A percentile compares a stretch with the other conserved stretches of the same genome.
Conservation (phyloP, 2,329 filamentous ascomycete species). For the Cordyceps farinosa region DNA sequence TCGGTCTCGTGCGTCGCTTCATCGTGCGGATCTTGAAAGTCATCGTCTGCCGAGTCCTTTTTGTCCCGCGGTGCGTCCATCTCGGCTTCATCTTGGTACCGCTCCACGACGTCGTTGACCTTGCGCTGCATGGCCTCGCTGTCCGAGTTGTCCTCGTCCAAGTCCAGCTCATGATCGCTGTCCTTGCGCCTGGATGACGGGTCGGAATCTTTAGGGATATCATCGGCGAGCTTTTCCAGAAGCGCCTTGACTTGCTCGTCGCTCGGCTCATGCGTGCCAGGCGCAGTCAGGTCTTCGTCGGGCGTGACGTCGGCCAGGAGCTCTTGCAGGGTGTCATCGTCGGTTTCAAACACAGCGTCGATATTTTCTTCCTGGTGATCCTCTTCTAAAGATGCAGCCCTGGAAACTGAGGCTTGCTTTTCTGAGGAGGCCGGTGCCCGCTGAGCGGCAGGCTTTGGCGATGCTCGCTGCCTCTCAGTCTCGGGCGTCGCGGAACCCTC, state of each 20-base stretch:
- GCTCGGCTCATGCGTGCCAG: constrained; percentile 22
- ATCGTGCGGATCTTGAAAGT: constrained; percentile 19
- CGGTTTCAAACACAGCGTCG: constrained; percentile 41
- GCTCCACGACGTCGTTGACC: constrained; percentile 43
- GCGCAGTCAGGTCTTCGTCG: constrained; percentile 28
- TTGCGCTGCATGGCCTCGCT: constrained; percentile 45
- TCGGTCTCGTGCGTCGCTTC: constrained; percentile 21
- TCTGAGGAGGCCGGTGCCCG: background rate
- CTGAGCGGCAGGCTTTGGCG: constrained; percentile 15
- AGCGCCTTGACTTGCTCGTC: constrained; percentile 35
- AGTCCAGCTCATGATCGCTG: constrained; percentile 17
- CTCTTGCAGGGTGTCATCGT: constrained; percentile 52
- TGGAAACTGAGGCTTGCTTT: background rate
- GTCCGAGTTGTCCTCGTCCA: constrained; percentile 44
- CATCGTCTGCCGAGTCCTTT: background rate
- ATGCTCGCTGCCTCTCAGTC: constrained; percentile 13
- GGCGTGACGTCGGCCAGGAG: constrained; percentile 43
- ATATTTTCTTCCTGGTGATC: constrained; percentile 32
- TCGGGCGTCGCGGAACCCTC: constrained; percentile 30
- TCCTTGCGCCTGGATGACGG: background rate
- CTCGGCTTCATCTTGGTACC: constrained; percentile 44
- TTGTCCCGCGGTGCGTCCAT: constrained; percentile 27
- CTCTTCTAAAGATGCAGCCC: background rate
- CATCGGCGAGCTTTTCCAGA: constrained; percentile 35
- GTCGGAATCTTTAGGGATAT: constrained; percentile 29